phyloP scores from a whole-genome alignment of 2,329 filamentous ascomycete genomes.

The Verticillium dahliae region DNA sequence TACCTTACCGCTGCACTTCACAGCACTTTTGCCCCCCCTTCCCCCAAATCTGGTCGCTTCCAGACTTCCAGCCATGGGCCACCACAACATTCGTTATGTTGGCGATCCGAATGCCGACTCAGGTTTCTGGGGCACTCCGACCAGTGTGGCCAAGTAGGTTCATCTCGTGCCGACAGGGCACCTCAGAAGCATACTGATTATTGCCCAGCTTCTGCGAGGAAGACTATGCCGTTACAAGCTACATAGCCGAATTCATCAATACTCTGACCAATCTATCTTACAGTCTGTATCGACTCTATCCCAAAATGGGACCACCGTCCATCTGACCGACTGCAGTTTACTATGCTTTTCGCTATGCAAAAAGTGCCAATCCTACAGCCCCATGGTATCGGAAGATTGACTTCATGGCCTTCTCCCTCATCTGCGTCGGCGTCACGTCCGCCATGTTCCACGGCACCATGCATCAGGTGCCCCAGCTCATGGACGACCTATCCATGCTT shows the following conservation, averaged over 20 bases:
- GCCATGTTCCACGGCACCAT: slow-evolving; percentile 38
- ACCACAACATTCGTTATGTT: slow-evolving; percentile 29
- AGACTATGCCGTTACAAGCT: slow-evolving; percentile 31
- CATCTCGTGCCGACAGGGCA: not conserved
- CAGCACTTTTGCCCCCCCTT: not conserved
- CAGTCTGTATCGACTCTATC: slow-evolving; percentile 2
- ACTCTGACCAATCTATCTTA: slow-evolving; percentile 33
- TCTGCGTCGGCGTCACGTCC: slow-evolving; percentile 34
- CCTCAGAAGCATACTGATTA: not conserved
- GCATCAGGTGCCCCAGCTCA: slow-evolving; percentile 34
- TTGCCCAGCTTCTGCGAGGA: slow-evolving; percentile 11
- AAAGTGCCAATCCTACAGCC: slow-evolving; percentile 21
- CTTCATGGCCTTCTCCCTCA: slow-evolving; percentile 32
- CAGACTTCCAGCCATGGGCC: slow-evolving; percentile 16
- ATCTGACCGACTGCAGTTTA: slow-evolving; percentile 24
- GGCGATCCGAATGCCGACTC: slow-evolving; percentile 24
- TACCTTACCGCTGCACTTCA: not conserved
- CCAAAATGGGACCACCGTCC: not conserved
- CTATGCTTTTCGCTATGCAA: slow-evolving; percentile 29
- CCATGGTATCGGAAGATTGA: slow-evolving; percentile 26
- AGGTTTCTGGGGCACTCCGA: slow-evolving; percentile 31
- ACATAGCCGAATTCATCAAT: slow-evolving; percentile 37
- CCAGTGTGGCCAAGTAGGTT: slow-evolving; percentile 30
- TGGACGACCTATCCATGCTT: slow-evolving; percentile 55
- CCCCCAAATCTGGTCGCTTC: not conserved